These are phyloP conservation scores for Hypoxylon trugodes DNA, from an alignment of 495 filamentous ascomycete genomes.

Conservation along the genomic window DNA sequence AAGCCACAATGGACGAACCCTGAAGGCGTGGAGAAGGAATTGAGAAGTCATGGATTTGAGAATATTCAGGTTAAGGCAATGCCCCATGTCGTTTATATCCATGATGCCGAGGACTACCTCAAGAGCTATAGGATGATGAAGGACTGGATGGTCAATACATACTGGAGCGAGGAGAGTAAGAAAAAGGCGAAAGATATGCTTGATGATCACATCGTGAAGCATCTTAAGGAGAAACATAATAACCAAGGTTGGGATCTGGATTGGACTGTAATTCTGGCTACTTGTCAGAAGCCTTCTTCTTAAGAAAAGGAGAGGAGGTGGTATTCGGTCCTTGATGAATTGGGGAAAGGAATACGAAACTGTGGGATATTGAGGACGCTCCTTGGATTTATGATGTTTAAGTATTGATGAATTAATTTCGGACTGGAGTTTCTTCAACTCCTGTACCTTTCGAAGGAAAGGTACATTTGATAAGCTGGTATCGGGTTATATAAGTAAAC, in stretches of 20 bases:
- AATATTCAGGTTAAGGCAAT: conserved; percentile 46
- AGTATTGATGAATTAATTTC: too few species aligned
- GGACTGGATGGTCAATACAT: conserved; percentile 46
- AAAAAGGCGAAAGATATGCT: conserved; percentile 47
- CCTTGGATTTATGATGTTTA: too few species aligned
- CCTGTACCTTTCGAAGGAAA: too few species aligned
- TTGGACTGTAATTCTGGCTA: conserved; percentile 47
- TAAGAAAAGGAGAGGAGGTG: not conserved
- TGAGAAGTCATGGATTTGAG: conserved; percentile 43
- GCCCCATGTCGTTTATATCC: conserved; percentile 37
- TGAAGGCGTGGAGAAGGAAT: conserved; percentile 46
- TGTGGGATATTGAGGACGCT: too few species aligned
- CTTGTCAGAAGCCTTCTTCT: conserved; percentile 39
- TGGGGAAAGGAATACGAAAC: too few species aligned
- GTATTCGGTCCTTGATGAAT: too few species aligned
- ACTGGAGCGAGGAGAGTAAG: conserved; percentile 52
- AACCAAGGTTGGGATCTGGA: conserved; percentile 48
- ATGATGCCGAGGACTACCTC: conserved; percentile 46
- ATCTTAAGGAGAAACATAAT: conserved; percentile 48
- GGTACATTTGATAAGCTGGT: too few species aligned
- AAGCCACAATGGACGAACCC: conserved; percentile 48
- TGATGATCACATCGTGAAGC: conserved; percentile 41
- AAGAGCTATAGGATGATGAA: conserved; percentile 46
- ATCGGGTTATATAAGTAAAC: not conserved
- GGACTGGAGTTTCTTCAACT: too few species aligned